These are phyloP conservation scores for Astrothelium macrocarpum DNA, from an alignment of 495 filamentous ascomycete species.

Conservation along the genomic window DNA sequence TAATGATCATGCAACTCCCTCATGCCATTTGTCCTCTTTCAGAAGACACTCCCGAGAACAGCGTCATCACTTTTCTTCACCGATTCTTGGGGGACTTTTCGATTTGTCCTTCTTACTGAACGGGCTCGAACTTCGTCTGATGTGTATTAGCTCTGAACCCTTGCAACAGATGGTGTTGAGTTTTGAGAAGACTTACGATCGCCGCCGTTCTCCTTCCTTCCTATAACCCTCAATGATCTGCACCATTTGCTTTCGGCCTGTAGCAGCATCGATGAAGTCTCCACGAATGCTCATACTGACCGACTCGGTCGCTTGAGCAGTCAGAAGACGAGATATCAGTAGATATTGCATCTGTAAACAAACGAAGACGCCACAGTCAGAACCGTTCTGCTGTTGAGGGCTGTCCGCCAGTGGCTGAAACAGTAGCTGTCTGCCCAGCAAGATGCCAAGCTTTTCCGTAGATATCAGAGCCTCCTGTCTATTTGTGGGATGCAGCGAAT, in stretches of 20 bases:
- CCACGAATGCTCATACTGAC: conserved; percentile 88
- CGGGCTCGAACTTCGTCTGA: conserved; percentile 25
- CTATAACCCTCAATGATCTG: conserved; percentile 71
- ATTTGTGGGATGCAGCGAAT: conserved; percentile 74
- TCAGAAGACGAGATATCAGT: conserved; percentile 70
- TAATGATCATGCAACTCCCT: not conserved
- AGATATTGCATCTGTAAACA: conserved; percentile 88
- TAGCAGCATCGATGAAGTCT: conserved; percentile 63
- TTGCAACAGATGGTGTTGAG: not conserved
- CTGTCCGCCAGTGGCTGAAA: conserved; percentile 73
- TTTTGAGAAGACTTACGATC: conserved; percentile 51
- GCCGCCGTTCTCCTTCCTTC: conserved; percentile 70
- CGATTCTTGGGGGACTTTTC: conserved; percentile 31
- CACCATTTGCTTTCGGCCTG: conserved; percentile 77
- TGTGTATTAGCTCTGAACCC: not conserved
- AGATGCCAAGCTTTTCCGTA: conserved; percentile 46
- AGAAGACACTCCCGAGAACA: not conserved
- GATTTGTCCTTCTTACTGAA: conserved; percentile 16
- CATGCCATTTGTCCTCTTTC: not conserved
- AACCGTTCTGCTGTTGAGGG: conserved; percentile 85
- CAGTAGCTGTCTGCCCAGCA: conserved; percentile 55
- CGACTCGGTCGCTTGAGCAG: conserved; percentile 63
- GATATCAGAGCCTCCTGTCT: conserved; percentile 58
- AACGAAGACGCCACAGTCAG: conserved; percentile 93
- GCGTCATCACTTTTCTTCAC: conserved; percentile 21